A percentile compares a stretch with the other conserved stretches of the same genome.
phyloP scores from a whole-genome alignment of 2,329 filamentous ascomycete genomes.

The Aspergillus felis region DNA sequence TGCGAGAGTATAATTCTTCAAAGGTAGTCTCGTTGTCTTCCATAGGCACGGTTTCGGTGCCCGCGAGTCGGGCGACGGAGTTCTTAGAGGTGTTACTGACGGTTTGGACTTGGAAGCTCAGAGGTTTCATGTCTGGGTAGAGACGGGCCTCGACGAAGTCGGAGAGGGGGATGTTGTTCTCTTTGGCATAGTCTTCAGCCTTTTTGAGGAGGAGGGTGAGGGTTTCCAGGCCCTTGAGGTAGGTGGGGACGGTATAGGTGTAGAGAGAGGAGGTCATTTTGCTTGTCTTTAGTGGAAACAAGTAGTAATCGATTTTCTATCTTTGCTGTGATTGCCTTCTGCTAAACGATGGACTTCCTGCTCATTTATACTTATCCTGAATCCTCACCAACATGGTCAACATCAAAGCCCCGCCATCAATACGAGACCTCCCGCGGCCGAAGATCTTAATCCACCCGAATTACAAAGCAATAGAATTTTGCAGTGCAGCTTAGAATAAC shows the following conservation, averaged over 20 bases:
- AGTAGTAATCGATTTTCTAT: not conserved
- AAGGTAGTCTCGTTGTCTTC: constrained; percentile 49
- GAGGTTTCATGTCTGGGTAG: constrained; percentile 47
- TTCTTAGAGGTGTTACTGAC: constrained; percentile 42
- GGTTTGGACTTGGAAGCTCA: constrained; percentile 49
- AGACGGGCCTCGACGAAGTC: constrained; percentile 42
- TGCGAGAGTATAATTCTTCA: constrained; percentile 45
- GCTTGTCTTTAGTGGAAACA: not conserved
- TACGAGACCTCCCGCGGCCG: not conserved
- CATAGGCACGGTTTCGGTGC: constrained; percentile 27
- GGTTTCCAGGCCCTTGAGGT: constrained; percentile 43
- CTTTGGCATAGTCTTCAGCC: constrained; percentile 38
- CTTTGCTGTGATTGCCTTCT: not conserved
- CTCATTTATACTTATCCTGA: not conserved
- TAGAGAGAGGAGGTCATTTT: constrained; percentile 16
- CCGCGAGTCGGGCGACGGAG: constrained; percentile 37
- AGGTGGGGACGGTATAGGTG: constrained; percentile 38
- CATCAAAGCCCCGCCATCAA: not conserved
- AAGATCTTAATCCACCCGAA: not conserved
- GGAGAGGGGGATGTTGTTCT: constrained; percentile 32
- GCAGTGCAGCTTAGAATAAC: not conserved
- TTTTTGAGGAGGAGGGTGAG: constrained; percentile 44
- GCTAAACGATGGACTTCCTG: not conserved
- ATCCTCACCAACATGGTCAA: too few species aligned
- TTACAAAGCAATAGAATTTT: not conserved